Base-by-base conservation (phyloP, 2,329 filamentous ascomycete genomes). In the Ascochyta fabae region DNA sequence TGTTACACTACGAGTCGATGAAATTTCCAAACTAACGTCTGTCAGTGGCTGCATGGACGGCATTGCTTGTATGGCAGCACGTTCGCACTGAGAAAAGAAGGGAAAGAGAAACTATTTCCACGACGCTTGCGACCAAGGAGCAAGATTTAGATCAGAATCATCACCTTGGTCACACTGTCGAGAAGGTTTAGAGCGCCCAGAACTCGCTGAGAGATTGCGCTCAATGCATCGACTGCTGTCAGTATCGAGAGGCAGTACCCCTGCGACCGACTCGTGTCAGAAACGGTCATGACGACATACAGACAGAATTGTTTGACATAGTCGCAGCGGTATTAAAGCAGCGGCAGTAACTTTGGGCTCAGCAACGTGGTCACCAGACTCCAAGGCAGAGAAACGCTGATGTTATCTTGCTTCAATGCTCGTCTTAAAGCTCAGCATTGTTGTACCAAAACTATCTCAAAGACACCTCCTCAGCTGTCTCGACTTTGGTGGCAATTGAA, bases 11-110 rank as follows among this genome's bases (percentile, higher is more conserved):
- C 19, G 15, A n/a, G 5, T 15, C 12, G 26, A 23, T n/a, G 19
- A 29, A 1, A 26, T 34, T 29, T 16, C 22, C 3, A 31, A 6
- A 27, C 54, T 65, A 29, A 61, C 15, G 7, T 9, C 22, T 22
- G 22, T 31, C 29, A 65, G 62, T 90, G 67, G 80, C 78, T 0
- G 60, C 86, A 1, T 90, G 87, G 87, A 85, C 84, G 1, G 81
- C 72, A 0, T 78, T 79, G 1, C 68, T 88, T 38, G 76, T 83
- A 1, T 84, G 78, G 64, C 72, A 81, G 61, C 76, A 78, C 8
- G 58, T 61, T 10, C 70, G 76, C 47, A 72, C 75, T 10, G 78
- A 80, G 62, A 76, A 66, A 56, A 70, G 59, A 57, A 66, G 70
- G 50, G 64, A 61, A 27, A 40, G 43, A 3, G 59, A 53, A n/a